These are phyloP conservation scores for Proliferodiscus dingleyae DNA, from an alignment of 2,329 filamentous ascomycete genomes.

Conservation along the genomic window DNA sequence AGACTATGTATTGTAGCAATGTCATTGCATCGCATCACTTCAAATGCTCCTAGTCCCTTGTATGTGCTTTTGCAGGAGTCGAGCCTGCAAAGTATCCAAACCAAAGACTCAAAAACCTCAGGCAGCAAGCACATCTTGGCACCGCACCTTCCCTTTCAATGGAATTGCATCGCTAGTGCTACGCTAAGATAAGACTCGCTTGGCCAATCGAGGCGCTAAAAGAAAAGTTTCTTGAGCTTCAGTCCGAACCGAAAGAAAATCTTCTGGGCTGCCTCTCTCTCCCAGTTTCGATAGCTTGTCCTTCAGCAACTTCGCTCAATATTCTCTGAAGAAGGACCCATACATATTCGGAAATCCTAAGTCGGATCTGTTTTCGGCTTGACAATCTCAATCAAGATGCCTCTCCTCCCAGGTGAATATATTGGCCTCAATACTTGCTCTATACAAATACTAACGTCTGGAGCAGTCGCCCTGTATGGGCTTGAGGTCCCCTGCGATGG, in stretches of 20 bases:
- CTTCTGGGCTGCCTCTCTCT: neutral
- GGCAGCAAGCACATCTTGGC: no score
- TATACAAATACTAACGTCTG: slow-evolving; percentile 32
- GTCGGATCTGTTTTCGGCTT: neutral
- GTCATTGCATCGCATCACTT: neutral
- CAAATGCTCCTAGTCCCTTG: neutral
- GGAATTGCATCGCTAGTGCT: no score
- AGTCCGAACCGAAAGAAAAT: neutral
- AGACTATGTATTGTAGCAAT: slow-evolving; percentile 3
- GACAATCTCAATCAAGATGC: slow-evolving; percentile 40
- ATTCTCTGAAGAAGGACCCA: neutral
- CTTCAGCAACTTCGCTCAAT: no score
- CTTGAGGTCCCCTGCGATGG: slow-evolving; percentile 85
- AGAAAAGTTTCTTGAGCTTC: slow-evolving; percentile 1
- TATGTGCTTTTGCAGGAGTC: neutral
- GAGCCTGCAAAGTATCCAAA: neutral
- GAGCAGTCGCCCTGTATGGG: slow-evolving; percentile 75
- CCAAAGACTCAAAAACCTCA: no score
- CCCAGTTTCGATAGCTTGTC: neutral
- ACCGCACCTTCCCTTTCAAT: neutral
- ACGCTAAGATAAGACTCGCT: slow-evolving; percentile 1
- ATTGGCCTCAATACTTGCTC: neutral
- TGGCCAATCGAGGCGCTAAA: neutral
- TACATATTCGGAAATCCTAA: neutral
- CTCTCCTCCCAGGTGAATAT: slow-evolving; percentile 43